Conservation (phyloP, 805 yeast genomes). For the Lipomyces spencermartinsiae region DNA sequence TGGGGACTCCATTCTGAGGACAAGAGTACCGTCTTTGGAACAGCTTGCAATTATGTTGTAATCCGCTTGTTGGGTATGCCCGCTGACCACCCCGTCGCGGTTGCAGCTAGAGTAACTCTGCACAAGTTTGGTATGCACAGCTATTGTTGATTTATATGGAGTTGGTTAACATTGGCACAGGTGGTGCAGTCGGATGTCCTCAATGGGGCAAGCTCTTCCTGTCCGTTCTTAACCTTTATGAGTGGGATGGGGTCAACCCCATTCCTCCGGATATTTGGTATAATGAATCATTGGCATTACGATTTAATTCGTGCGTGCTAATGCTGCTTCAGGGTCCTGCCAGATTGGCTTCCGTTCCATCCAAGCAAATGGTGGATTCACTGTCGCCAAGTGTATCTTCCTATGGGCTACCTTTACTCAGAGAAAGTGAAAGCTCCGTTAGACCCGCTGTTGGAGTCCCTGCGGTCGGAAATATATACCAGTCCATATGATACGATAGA, state of each 20-base stretch:
- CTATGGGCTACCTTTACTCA: conserved; percentile 80
- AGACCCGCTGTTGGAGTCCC: conserved; percentile 65
- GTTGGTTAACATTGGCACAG: conserved; percentile 45
- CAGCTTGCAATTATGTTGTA: conserved; percentile 82
- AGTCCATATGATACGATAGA: conserved; percentile 69
- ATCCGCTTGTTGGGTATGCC: conserved; percentile 80
- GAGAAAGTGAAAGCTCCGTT: conserved; percentile 59
- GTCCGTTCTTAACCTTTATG: conserved; percentile 76
- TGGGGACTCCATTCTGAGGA: conserved; percentile 97
- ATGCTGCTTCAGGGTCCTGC: conserved; percentile 55
- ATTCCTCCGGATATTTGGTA: conserved; percentile 95
- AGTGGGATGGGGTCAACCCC: conserved; percentile 98
- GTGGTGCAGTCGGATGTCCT: conserved; percentile 90
- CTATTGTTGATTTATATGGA: not conserved
- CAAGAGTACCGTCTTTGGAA: conserved; percentile 94
- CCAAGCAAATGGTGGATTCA: conserved; percentile 99
- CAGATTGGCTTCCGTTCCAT: conserved; percentile 80
- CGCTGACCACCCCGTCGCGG: conserved; percentile 75
- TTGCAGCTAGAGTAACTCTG: conserved; percentile 74
- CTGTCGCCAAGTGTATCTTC: conserved; percentile 87
- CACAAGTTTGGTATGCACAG: conserved; percentile 50
- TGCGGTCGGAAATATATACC: conserved; percentile 82
- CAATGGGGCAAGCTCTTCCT: conserved; percentile 99
- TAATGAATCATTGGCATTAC: not conserved
- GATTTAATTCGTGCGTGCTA: not conserved